These are phyloP conservation scores for Phialophora tarda DNA, from an alignment of 2,329 filamentous ascomycete genomes.

Conservation along the genomic window DNA sequence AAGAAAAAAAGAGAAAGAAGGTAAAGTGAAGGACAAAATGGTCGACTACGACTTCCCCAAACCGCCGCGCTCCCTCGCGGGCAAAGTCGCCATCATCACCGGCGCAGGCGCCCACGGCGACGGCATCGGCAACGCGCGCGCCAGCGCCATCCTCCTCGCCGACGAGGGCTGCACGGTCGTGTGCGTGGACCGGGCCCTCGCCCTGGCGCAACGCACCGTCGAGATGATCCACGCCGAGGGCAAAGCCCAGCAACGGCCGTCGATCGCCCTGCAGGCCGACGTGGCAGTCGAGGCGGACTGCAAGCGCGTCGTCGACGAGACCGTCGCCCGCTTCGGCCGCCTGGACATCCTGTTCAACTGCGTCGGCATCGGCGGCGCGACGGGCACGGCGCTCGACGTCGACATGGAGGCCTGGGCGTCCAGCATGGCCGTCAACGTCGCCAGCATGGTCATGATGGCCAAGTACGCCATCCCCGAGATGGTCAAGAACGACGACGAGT, in stretches of 20 bases:
- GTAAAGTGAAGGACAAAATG: neutral
- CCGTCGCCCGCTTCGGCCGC: conserved; percentile 58
- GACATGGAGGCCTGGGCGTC: conserved; percentile 64
- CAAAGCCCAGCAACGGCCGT: conserved; percentile 43
- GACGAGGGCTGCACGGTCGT: conserved; percentile 64
- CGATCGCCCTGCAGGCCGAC: conserved; percentile 56
- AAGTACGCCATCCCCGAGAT: conserved; percentile 68
- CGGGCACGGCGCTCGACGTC: conserved; percentile 65
- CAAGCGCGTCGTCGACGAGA: conserved; percentile 47
- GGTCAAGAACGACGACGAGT: conserved; percentile 57
- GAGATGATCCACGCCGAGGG: conserved; percentile 56
- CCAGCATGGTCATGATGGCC: conserved; percentile 68
- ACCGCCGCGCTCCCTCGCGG: conserved; percentile 33
- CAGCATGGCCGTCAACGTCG: conserved; percentile 66
- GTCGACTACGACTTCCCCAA: conserved; percentile 35
- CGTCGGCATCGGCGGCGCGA: conserved; percentile 65
- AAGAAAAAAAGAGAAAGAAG: neutral
- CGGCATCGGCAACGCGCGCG: conserved; percentile 66
- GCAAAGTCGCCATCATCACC: conserved; percentile 58
- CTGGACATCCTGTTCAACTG: conserved; percentile 70
- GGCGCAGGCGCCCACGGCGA: conserved; percentile 63
- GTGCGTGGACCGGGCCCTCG: conserved; percentile 61
- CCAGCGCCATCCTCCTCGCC: conserved; percentile 64
- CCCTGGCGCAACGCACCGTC: conserved; percentile 60
- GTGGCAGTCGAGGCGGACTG: conserved; percentile 63